phyloP scores from a whole-genome alignment of 208 protist species.

The Vickermania spadyakhi region DNA sequence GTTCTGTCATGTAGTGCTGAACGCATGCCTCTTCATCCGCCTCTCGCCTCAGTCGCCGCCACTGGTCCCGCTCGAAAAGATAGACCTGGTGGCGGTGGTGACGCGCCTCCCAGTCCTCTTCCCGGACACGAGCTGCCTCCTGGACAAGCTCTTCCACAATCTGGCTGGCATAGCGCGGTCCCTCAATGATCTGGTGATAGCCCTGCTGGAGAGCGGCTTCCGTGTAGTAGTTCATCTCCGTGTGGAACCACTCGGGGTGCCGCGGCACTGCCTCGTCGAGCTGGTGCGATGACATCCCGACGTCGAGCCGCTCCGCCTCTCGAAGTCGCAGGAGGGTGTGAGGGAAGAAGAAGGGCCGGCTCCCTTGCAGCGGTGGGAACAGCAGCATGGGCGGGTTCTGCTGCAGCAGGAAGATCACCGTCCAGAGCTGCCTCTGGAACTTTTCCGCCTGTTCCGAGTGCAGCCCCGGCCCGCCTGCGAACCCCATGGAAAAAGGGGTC shows the following conservation, averaged over 20 bases:
- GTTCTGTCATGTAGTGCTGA: neutral
- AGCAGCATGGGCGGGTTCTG: conserved; percentile 20
- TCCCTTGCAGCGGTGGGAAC: conserved; percentile 32
- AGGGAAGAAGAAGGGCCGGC: conserved; percentile 25
- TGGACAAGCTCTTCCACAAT: neutral
- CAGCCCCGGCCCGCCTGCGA: neutral
- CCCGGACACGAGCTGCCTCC: neutral
- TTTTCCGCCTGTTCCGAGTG: neutral
- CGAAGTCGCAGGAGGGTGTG: conserved; percentile 21
- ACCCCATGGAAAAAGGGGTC: neutral
- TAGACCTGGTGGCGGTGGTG: neutral
- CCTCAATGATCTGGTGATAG: neutral
- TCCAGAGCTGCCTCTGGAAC: neutral
- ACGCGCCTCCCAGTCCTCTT: neutral
- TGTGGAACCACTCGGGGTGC: neutral
- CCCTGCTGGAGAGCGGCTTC: neutral
- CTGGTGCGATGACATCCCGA: neutral
- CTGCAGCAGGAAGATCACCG: conserved; percentile 2
- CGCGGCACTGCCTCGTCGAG: neutral
- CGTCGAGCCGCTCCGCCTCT: conserved; percentile 3
- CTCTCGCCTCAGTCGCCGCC: neutral
- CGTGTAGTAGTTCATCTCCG: neutral
- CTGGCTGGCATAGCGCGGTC: neutral
- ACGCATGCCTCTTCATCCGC: neutral
- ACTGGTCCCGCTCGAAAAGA: neutral